Percentiles rank a stretch among this genome's conserved stretches.
Conservation (phyloP, 176 grass and related monocot species). For the Metroxylon sagu region DNA sequence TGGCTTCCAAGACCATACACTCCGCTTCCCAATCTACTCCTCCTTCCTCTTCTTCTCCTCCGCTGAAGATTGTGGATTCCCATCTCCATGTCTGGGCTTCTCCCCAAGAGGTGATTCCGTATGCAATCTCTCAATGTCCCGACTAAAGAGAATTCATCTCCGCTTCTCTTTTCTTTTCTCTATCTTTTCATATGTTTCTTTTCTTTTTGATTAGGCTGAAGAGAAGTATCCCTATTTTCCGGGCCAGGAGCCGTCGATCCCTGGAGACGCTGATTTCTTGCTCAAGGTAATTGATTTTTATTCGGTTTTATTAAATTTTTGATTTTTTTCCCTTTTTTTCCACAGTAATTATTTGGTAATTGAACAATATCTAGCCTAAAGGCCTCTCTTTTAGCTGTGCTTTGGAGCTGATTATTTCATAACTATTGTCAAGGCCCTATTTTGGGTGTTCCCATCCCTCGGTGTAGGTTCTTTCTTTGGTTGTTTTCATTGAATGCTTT, state of each 20-base stretch:
- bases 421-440: too few relatives aligned
- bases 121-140: too few relatives aligned
- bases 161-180: background rate
- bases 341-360: background rate
- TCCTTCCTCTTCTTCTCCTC: slow-evolving; percentile 10
- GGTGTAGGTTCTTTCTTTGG: too few relatives aligned
- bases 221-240: slow-evolving; percentile 53
- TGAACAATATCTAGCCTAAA: too few relatives aligned
- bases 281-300: slow-evolving; percentile 47
- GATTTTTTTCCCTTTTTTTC: background rate
- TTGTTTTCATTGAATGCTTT: too few relatives aligned
- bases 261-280: slow-evolving; percentile 70
- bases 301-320: background rate
- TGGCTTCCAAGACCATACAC: slow-evolving; percentile 14
- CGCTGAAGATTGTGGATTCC: slow-evolving; percentile 60
- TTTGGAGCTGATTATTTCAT: too few relatives aligned
- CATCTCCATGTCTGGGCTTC: slow-evolving; percentile 94
- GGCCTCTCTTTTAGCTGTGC: too few relatives aligned
- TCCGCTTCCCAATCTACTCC: background rate
- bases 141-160: too few relatives aligned
- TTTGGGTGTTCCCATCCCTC: too few relatives aligned
- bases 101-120: slow-evolving; percentile 35
- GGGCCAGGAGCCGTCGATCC: slow-evolving; percentile 63
- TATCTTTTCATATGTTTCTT: background rate
- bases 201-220: slow-evolving; percentile 31